Base-by-base conservation (phyloP, 2,329 filamentous ascomycete genomes). In the Sarocladium oryzae region DNA sequence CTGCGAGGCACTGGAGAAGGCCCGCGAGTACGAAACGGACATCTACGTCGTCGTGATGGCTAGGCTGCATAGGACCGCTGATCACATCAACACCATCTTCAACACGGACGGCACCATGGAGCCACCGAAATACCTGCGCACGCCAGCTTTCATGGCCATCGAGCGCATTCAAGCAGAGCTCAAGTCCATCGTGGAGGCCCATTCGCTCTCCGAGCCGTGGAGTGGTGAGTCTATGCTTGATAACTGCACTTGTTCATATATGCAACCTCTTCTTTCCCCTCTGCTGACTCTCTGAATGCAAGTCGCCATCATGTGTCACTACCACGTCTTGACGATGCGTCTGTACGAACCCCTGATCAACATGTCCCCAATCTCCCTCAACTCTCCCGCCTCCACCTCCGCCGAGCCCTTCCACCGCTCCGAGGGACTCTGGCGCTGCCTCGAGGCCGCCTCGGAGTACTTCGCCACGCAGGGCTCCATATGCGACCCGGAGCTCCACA, bases 31-130 rank as follows among this genome's bases (percentile, higher is more conserved):
- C 32, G 60, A 62, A 3, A 62, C 66, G 0, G 69, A 72, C 35
- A 30, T 45, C 3, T 61, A 63, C 8, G 58, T 71, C 0, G 62
- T 66, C 1, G 60, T 63, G 0, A 53, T 70, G 2, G 55, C 70
- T 2, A 60, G 53, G 2, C 63, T 71, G 54, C 69, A 71, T 16
- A 60, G 61, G 2, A 49, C 70, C 0, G 58, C 62, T 2, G 59
- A 65, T 18, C 63, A 64, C 2, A 60, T 64, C 0, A 57, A 62
- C 16, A 53, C 60, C 10, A 49, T 62, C 2, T 66, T 48, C 43
- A 32, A 32, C 18, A 4, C 43, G 15, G 30, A 32, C 18, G 16
- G 43, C 10, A 11, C 28, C 9, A 4, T 18, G 15, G 26, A 48
- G n/a, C n/a, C 16, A 15, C 26, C 43, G 13, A 32, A 15, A 16